Evolutionary conservation across 129 eudicot species (phyloP), one percentile per base, ranked within the genome.

Genomic region (Scalesia atractyloides): DNA sequence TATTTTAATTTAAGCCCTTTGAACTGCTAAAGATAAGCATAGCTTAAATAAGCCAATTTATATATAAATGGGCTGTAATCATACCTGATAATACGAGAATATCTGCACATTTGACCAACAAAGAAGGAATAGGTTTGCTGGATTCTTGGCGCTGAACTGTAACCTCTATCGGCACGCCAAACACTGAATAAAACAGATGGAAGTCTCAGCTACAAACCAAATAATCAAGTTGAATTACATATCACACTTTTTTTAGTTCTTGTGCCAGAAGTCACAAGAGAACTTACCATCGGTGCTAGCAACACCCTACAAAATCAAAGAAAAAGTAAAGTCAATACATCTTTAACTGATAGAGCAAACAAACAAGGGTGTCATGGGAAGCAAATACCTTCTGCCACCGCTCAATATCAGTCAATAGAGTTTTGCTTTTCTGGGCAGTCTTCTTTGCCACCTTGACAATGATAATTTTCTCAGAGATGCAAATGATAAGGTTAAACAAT

Each of bases 281-380:
- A 37, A 59, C 90, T 76, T 82, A 94, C 98, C 98, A 83, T 94
- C 97, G 49, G 91, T 87, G 82, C 93, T 87, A 76, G 98, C 98
- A 73, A 94, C 97, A 68, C 98, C 98, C 98, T 92, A 91, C 79
- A 79, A 71, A 77, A 53, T 41, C 14, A 56, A 63, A 56, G 14
- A 19, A 53, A 53, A 17, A 61, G 34, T 59, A 19, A 52, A 50
- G 78, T 65, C 54, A 72, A 46, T 62, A 69, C 16, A 64, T 72
- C 69, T 53, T 33, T n/a, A 67, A 66, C 39, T 52, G 80, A 48
- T 17, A 44, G 33, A 52, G 13, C 9, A 14, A 30, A 14, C 56
- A 66, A 50, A 77, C 73, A 12, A 15, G 50, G 62, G 66, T 19
- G 34, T 17, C 52, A 50, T 8, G 47, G 56, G 12, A 66, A 43